Base-by-base conservation (phyloP, 371 early-diverging fungal species). In the Nosema muscidifuracis region DNA sequence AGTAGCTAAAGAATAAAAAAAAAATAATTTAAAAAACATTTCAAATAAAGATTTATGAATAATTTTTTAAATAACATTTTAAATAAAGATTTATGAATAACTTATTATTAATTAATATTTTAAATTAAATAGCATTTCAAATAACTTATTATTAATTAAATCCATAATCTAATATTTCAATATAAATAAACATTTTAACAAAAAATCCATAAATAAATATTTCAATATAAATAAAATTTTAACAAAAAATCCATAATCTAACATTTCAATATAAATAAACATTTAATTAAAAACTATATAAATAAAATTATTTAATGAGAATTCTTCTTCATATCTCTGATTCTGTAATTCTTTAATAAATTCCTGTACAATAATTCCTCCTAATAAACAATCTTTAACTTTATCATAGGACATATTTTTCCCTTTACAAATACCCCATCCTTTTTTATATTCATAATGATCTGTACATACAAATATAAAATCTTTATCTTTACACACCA, bases 1-100 rank as follows among this genome's bases (percentile, higher is more conserved):
- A 82, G 56, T 36, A 69, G 82, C 82, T 0, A 61, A 78, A 38
- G 12, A 61, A 42, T 81, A 75, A 62, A 33, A 24, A 26, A n/a
- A 40, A 40, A 40, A 40, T 9, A 40, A 9, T 40, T 40, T 40
- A 40, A 40, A 40, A n/a, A n/a, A n/a, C n/a, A n/a, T n/a, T n/a
- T n/a, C n/a, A n/a, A n/a, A n/a, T n/a, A n/a, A n/a, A n/a, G n/a
- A n/a, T n/a, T n/a, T n/a, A n/a, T n/a, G n/a, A n/a, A n/a, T n/a
- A n/a, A n/a, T n/a, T n/a, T n/a, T n/a, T n/a, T n/a, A n/a, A n/a
- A n/a, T n/a, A n/a, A n/a, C n/a, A n/a, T n/a, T n/a, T n/a, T n/a
- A n/a, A n/a, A n/a, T n/a, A n/a, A n/a, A n/a, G n/a, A n/a, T n/a
- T n/a, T n/a, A n/a, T n/a, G n/a, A n/a, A n/a, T n/a, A n/a, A n/a